These are phyloP conservation scores for Aspergillus hiratsukae DNA, from an alignment of 2,329 filamentous ascomycete species.

Conservation along the genomic window DNA sequence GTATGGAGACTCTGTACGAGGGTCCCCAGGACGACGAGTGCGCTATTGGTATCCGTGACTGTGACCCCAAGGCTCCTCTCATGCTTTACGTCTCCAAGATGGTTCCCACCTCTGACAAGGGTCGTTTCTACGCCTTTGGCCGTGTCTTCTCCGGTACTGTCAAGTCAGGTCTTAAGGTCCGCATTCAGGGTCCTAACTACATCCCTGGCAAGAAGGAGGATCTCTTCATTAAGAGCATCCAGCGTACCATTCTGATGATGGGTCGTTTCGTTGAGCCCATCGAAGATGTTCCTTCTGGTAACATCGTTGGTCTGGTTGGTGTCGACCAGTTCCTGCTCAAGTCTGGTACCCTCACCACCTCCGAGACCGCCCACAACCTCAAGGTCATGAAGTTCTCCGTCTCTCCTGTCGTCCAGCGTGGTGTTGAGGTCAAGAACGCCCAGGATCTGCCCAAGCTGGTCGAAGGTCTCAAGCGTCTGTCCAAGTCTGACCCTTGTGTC, in stretches of 20 bases:
- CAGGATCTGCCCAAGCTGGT: constrained; percentile 99
- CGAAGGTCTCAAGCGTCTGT: constrained; percentile 99
- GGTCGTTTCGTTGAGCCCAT: constrained; percentile 98
- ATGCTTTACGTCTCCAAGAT: constrained; percentile 99
- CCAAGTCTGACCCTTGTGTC: constrained; percentile 99
- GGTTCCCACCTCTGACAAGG: constrained; percentile 99
- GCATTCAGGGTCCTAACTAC: constrained; percentile 99
- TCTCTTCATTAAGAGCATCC: constrained; percentile 97
- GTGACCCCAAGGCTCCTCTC: constrained; percentile 94
- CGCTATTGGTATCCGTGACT: constrained; percentile 96
- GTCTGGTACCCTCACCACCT: constrained; percentile 98
- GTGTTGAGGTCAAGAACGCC: constrained; percentile 99
- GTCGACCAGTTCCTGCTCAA: constrained; percentile 99
- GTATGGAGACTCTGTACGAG: constrained; percentile 98
- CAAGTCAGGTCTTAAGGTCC: constrained; percentile 96
- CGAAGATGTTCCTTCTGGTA: constrained; percentile 97
- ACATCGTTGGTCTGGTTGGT: constrained; percentile 99
- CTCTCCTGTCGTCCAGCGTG: constrained; percentile 95
- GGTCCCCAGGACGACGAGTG: constrained; percentile 89
- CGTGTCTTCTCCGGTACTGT: constrained; percentile 99
- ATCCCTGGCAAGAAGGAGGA: constrained; percentile 97
- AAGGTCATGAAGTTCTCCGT: constrained; percentile 99
- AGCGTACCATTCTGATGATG: constrained; percentile 99
- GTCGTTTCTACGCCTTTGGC: constrained; percentile 99
- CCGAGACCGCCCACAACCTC: constrained; percentile 97